These are phyloP conservation scores for Orychophragmus violaceus DNA, from an alignment of 345 rosid genomes.

Conservation along the genomic window DNA sequence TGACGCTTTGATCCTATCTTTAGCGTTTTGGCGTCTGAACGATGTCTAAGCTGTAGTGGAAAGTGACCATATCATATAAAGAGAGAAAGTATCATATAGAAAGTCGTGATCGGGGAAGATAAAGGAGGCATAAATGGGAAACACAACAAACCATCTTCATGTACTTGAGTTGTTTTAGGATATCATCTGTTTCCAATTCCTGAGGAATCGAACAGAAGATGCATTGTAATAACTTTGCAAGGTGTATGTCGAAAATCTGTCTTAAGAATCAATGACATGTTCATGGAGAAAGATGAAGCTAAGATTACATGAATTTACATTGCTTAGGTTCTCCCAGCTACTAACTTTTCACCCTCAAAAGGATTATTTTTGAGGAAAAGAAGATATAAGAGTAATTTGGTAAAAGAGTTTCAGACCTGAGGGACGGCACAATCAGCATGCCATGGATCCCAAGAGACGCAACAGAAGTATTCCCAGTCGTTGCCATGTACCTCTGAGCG, in stretches of 20 bases:
- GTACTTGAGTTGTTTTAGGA: slow-evolving; percentile 72
- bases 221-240: neutral
- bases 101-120: neutral
- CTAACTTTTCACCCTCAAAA: neutral
- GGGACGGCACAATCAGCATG: slow-evolving; percentile 89
- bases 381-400: too few species aligned
- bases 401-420: slow-evolving; percentile 55
- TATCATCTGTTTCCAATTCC: slow-evolving; percentile 85
- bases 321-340: slow-evolving; percentile 9
- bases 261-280: neutral
- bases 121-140: slow-evolving; percentile 1
- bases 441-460: slow-evolving; percentile 74
- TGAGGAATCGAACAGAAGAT: slow-evolving; percentile 30
- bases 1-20: too few species aligned
- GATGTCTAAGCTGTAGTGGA: too few species aligned
- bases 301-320: neutral
- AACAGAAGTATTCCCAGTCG: slow-evolving; percentile 89
- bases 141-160: slow-evolving; percentile 50
- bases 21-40: too few species aligned
- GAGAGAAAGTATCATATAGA: too few species aligned
- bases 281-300: slow-evolving; percentile 13
- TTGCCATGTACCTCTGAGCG: slow-evolving; percentile 79
- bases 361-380: neutral
- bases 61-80: too few species aligned
- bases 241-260: neutral